A percentile compares a stretch with the other conserved stretches of the same genome.
These are phyloP conservation scores for Dactylis glomerata DNA, from an alignment of 176 grass and related monocot genomes.

Conservation along the genomic window DNA sequence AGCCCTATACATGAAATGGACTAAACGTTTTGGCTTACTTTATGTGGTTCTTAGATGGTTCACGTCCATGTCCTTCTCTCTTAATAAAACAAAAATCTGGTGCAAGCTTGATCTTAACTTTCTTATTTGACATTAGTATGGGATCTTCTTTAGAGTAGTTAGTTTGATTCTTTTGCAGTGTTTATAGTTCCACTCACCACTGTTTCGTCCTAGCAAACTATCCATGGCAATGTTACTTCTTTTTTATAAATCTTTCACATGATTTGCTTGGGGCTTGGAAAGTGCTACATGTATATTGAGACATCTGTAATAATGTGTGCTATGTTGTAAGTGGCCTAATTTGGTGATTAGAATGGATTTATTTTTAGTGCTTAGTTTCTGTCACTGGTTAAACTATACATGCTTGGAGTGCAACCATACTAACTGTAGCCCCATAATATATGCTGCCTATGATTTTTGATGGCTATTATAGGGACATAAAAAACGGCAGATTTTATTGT, in stretches of 20 bases:
- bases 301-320: background rate
- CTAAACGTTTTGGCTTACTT: background rate
- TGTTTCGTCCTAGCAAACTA: background rate
- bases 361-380: background rate
- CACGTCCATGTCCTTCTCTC: background rate
- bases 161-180: background rate
- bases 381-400: background rate
- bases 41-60: background rate
- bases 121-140: background rate
- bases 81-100: background rate
- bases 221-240: background rate
- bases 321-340: background rate
- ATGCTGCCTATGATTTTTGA: background rate
- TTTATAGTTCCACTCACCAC: background rate
- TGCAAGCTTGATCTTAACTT: background rate
- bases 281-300: background rate
- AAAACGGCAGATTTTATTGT: background rate
- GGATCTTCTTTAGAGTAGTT: background rate
- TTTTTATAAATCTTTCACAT: background rate
- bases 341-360: background rate
- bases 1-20: background rate
- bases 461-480: background rate
- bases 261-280: background rate
- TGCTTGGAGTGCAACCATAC: background rate
- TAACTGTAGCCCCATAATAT: background rate